These are phyloP conservation scores for Cordyceps sp. DNA, from an alignment of 2,329 filamentous ascomycete species.

Conservation along the genomic window DNA sequence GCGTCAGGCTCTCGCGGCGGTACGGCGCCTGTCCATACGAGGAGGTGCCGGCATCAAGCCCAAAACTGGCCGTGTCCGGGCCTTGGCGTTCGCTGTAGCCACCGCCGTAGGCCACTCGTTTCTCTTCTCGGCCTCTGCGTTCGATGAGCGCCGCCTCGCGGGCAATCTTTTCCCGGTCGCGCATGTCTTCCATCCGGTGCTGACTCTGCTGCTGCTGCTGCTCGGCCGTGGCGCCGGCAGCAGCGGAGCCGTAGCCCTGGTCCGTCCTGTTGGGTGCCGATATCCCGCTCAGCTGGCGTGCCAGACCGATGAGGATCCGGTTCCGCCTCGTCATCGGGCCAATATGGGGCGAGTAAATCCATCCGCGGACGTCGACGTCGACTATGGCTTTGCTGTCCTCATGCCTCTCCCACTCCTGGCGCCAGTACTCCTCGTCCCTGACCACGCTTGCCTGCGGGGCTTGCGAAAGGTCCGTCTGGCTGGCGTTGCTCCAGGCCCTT, in stretches of 20 bases:
- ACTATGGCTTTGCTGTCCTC: conserved; percentile 76
- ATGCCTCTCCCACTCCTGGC: conserved; percentile 58
- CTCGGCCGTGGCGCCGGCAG: conserved; percentile 1
- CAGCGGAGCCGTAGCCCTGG: conserved; percentile 6
- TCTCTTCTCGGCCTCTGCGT: conserved; percentile 52
- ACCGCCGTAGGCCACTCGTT: conserved; percentile 52
- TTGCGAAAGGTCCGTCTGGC: conserved; percentile 5
- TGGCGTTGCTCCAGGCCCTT: conserved; percentile 21
- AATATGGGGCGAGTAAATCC: conserved; percentile 77
- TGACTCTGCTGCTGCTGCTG: conserved; percentile 6
- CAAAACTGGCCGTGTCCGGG: conserved; percentile 22
- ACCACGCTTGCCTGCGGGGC: conserved; percentile 16
- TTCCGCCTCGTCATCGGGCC: conserved; percentile 80
- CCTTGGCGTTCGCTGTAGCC: conserved; percentile 52
- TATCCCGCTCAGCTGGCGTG: conserved; percentile 74
- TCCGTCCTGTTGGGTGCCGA: conserved; percentile 42
- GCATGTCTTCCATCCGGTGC: conserved; percentile 24
- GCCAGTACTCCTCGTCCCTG: conserved; percentile 59
- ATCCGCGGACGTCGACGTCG: conserved; percentile 88
- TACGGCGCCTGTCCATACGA: no score
- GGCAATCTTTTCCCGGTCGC: conserved; percentile 49
- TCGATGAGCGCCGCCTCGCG: conserved; percentile 66
- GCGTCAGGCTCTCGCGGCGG: conserved; percentile 15
- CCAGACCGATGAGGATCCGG: conserved; percentile 70
- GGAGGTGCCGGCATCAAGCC: conserved; percentile 11